Base-by-base conservation (phyloP, 352 stramenopile species). In the Phytophthora kernoviae region DNA sequence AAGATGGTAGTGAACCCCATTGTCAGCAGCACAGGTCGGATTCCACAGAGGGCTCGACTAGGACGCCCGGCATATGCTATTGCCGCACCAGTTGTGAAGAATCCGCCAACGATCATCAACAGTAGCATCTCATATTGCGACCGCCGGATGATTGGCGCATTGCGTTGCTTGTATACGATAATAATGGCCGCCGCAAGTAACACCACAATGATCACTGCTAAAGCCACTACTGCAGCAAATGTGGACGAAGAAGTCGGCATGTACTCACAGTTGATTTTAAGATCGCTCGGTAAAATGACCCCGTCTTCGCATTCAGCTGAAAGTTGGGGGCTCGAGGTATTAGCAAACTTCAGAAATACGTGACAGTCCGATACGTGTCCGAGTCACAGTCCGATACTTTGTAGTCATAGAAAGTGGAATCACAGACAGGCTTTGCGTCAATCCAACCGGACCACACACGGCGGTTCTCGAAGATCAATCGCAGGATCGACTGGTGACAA, bases 1-100 rank as follows among this genome's bases (percentile, higher is more conserved):
- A 84, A 87, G 4, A 79, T 70, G 12, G 70, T 65, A 3, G 77
- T 81, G 57, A 82, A 83, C 5, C 68, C 74, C 8, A 80, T 33
- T 0, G 56, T 83, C 2, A 77, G 15, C 3, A 81, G 26, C 0
- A 81, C 36, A 0, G 77, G 77, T 3, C 75, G 77, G 17, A 59
- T 30, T 1, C 43, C 66, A 41, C 77, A 87, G 0, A 84, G 40
- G 1, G 45, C 17, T 7, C 62, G 9, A 0, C 65, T 70, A 0
- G 77, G 77, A 1, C 52, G 17, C 0, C 77, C 77, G 27, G 68
- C 71, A 27, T 77, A 79, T 4, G 63, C 44, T 0, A 82, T 32
- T 0, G 73, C 57, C 0, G 74, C 62, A 1, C 55, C 49, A 2
- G 65, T 72, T 9, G 68, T 77, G 30, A 81, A 55, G 27, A 81